Conservation (phyloP, 2,329 filamentous ascomycete species). For the Venturia effusa region DNA sequence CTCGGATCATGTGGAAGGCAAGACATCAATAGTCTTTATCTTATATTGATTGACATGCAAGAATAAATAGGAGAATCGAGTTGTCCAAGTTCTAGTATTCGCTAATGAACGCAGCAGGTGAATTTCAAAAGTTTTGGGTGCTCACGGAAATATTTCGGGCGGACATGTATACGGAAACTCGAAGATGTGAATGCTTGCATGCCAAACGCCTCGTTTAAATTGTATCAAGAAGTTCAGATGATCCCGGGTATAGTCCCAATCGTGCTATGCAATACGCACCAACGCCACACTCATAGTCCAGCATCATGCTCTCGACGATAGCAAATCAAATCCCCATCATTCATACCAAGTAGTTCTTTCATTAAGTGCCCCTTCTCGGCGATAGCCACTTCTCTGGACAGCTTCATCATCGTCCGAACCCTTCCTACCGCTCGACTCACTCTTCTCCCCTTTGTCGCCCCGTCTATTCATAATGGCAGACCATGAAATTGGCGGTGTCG, state of each 20-base stretch:
- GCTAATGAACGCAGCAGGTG: too few species aligned
- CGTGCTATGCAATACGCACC: not conserved
- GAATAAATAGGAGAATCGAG: too few species aligned
- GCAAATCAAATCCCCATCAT: not conserved
- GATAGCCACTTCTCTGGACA: not conserved
- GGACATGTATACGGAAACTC: too few species aligned
- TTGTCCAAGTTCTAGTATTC: too few species aligned
- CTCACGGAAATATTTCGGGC: too few species aligned
- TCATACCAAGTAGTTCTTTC: not conserved
- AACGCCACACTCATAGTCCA: not conserved
- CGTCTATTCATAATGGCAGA: not conserved
- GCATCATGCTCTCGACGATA: not conserved
- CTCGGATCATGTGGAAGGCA: too few species aligned
- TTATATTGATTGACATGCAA: too few species aligned
- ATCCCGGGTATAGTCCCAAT: not conserved
- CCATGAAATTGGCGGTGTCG: slow-evolving; percentile 5
- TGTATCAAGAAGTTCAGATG: not conserved
- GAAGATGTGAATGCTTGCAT: not conserved
- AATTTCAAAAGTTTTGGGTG: too few species aligned
- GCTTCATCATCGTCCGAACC: not conserved
- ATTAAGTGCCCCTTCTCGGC: not conserved
- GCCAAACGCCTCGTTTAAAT: not conserved
- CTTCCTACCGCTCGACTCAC: not conserved
- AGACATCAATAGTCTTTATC: too few species aligned
- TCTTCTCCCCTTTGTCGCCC: not conserved